Evolutionary conservation across 495 filamentous ascomycete species (phyloP), one percentile per base, ranked within the genome.

Genomic region (Cercophora newfieldiana): DNA sequence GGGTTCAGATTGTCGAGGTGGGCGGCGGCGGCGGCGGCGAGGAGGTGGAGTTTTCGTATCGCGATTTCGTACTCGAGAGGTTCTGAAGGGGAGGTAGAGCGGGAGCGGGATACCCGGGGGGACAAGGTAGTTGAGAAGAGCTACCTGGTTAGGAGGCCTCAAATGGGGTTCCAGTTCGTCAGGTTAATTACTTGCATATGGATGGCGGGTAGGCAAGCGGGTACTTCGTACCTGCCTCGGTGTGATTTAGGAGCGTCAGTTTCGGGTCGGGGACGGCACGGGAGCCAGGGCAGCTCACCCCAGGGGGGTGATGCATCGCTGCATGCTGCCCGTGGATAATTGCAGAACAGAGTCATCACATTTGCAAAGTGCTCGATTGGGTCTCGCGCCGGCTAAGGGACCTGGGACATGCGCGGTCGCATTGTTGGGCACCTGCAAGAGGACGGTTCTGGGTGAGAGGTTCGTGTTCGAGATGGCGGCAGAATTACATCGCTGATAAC

Each of bases 1-100:
- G 24, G n/a, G 3, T 53, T 26, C 16, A 47, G 29, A 8, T 59
- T 18, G 10, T 47, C 19, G 29, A 59, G 31, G n/a, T n/a, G 57
- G n/a, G n/a, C n/a, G n/a, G n/a, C n/a, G n/a, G 3, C 19, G 47
- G 58, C 21, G n/a, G n/a, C n/a, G 31, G 18, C 25, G 58, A 60
- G 55, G 22, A 6, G 28, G 16, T 29, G 29, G 19, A 18, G 58
- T 60, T 60, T 48, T 60, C 58, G 5, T 60, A 24, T 22, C 21
- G 33, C 22, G 58, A 60, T 33, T 60, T 47, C 37, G 58, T 60
- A 24, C 58, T 60, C 1, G 58, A 60, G 58, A 60, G 58, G 58
- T 60, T 60, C 33, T 60, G n/a, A 31, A 44, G 37, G 18, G 37
- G 37, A 44, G 37, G 37, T 8, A 44, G 37, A 44, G 2, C 4